These are phyloP conservation scores for Botrytis hyacinthi DNA, from an alignment of 2,329 filamentous ascomycete species.

Conservation along the genomic window DNA sequence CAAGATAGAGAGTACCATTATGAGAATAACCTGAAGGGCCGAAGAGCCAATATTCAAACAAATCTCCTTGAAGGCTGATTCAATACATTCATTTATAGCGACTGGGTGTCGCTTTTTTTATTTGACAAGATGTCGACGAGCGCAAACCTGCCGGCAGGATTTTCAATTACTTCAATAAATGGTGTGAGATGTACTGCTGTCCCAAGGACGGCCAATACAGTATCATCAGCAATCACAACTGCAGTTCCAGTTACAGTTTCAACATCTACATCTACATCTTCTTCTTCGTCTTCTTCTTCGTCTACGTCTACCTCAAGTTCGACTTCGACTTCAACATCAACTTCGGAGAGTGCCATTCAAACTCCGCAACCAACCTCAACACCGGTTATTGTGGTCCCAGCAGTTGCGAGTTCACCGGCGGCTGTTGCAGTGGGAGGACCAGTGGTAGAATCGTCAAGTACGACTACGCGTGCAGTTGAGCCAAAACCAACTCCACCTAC, in stretches of 20 bases:
- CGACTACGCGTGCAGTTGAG: background rate
- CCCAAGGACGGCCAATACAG: slow-evolving; percentile 41
- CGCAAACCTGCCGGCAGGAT: slow-evolving; percentile 45
- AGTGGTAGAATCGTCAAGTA: slow-evolving; percentile 17
- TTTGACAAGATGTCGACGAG: slow-evolving; percentile 43
- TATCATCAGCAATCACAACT: slow-evolving; percentile 20
- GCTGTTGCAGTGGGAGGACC: slow-evolving; percentile 16
- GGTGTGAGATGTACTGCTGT: slow-evolving; percentile 55
- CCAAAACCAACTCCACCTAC: background rate
- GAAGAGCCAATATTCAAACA: slow-evolving; percentile 28
- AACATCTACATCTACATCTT: background rate
- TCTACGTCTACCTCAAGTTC: slow-evolving; percentile 19
- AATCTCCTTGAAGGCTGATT: slow-evolving; percentile 34
- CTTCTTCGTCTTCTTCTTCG: slow-evolving; percentile 7
- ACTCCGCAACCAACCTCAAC: slow-evolving; percentile 22
- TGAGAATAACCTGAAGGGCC: slow-evolving; percentile 32
- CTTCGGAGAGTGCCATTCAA: slow-evolving; percentile 19
- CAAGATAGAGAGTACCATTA: slow-evolving; percentile 13
- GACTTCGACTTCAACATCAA: background rate
- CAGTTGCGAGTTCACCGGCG: slow-evolving; percentile 26
- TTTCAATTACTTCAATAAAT: slow-evolving; percentile 50
- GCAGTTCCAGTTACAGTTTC: slow-evolving; percentile 17
- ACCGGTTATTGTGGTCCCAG: slow-evolving; percentile 49
- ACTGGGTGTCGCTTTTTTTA: slow-evolving; percentile 32
- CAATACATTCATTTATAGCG: slow-evolving; percentile 30